These are phyloP conservation scores for Lachnellula arida DNA, from an alignment of 2,329 filamentous ascomycete genomes.

Conservation along the genomic window DNA sequence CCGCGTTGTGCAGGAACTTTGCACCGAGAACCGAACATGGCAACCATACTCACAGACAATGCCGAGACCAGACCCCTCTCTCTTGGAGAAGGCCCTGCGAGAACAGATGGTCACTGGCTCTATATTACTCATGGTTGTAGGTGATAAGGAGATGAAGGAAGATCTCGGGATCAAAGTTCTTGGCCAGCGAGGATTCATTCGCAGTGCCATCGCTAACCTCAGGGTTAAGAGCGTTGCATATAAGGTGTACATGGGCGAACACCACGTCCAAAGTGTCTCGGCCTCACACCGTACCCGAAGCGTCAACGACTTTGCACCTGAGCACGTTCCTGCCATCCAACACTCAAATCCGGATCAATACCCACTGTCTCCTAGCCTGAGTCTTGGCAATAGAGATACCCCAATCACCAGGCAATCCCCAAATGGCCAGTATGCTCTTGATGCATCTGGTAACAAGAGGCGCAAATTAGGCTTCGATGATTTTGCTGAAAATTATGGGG, in stretches of 20 bases:
- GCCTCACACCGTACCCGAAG: background rate
- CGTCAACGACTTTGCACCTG: background rate
- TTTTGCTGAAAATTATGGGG: slow-evolving; percentile 7
- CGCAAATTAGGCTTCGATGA: slow-evolving; percentile 15
- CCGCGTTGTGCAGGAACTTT: slow-evolving; percentile 62
- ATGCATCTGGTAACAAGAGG: slow-evolving; percentile 31
- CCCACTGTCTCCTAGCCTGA: background rate
- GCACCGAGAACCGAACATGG: slow-evolving; percentile 49
- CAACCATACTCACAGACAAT: slow-evolving; percentile 28
- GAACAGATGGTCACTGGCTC: slow-evolving; percentile 50
- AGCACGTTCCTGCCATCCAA: background rate
- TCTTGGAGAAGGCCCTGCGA: slow-evolving; percentile 51
- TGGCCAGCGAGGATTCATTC: slow-evolving; percentile 36
- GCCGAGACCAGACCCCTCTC: slow-evolving; percentile 43
- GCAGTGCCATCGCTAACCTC: slow-evolving; percentile 53
- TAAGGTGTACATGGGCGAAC: slow-evolving; percentile 17
- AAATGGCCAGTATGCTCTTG: background rate
- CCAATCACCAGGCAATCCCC: background rate
- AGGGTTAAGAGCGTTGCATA: slow-evolving; percentile 49
- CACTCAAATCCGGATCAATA: background rate
- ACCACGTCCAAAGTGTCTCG: background rate
- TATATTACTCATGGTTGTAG: slow-evolving; percentile 21
- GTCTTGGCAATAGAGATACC: background rate
- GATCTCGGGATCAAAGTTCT: slow-evolving; percentile 25
- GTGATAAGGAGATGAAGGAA: slow-evolving; percentile 19